Percentiles rank a stretch among this genome's conserved stretches.
phyloP scores from a whole-genome alignment of 371 early-diverging fungal species.

The Umbelopsis sp. region DNA sequence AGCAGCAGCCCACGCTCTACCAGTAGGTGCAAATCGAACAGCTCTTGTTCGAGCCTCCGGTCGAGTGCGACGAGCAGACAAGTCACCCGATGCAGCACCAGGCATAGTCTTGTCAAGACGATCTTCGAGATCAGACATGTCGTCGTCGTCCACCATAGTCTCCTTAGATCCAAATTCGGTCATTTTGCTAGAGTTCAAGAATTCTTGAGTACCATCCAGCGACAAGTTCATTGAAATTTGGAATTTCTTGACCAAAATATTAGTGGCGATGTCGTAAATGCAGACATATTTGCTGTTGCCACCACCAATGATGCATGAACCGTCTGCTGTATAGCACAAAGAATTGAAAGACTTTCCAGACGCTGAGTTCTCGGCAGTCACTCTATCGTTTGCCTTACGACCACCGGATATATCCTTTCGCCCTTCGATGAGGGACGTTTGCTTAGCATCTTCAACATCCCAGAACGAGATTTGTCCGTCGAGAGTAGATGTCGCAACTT shows the following conservation, averaged over 20 bases:
- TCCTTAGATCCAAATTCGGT: conserved; percentile 90
- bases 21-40: conserved; percentile 92
- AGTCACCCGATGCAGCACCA: conserved; percentile 86
- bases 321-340: conserved; percentile 94
- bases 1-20: conserved; percentile 94
- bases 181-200: conserved; percentile 89
- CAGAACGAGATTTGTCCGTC: conserved; percentile 95
- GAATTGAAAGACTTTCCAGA: conserved; percentile 91
- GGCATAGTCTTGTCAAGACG: conserved; percentile 83
- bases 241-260: conserved; percentile 86
- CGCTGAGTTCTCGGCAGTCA: conserved; percentile 82
- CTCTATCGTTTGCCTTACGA: conserved; percentile 73
- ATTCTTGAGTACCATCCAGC: conserved; percentile 89
- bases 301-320: conserved; percentile 87
- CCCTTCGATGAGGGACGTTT: conserved; percentile 83
- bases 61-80: conserved; percentile 73
- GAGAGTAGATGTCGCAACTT: conserved; percentile 85
- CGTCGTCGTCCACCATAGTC: conserved; percentile 81
- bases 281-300: conserved; percentile 95
- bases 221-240: conserved; percentile 90
- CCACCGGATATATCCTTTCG: conserved; percentile 93
- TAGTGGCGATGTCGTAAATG: conserved; percentile 84
- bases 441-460: conserved; percentile 76
- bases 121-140: conserved; percentile 82
- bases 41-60: conserved; percentile 84